A percentile compares a stretch with the other conserved stretches of the same genome.
These are phyloP conservation scores for Stephanodiscus minutulus DNA, from an alignment of 108 stramenopile genomes.

Conservation along the genomic window DNA sequence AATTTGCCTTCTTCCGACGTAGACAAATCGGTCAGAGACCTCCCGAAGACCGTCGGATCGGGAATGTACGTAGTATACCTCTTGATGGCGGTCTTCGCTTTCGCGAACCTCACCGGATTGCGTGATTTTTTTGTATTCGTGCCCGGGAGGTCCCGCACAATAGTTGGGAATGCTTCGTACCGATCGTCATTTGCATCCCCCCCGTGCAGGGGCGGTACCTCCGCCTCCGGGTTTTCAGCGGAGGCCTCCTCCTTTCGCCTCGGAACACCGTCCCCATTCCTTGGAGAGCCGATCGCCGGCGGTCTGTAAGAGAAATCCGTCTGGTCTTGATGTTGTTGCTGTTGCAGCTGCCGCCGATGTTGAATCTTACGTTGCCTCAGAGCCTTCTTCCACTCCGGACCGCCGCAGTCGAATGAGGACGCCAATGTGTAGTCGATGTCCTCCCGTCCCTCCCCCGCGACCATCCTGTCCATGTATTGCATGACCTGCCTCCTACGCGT, in stretches of 20 bases:
- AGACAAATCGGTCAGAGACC: slow-evolving; percentile 59
- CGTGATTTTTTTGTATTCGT: neutral
- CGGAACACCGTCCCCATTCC: slow-evolving; percentile 22
- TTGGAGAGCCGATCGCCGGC: slow-evolving; percentile 40
- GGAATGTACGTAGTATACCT: slow-evolving; percentile 65
- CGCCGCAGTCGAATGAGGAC: slow-evolving; percentile 58
- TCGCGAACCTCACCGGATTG: slow-evolving; percentile 27
- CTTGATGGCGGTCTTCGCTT: slow-evolving; percentile 72
- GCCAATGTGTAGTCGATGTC: slow-evolving; percentile 89
- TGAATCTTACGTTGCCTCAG: slow-evolving; percentile 19
- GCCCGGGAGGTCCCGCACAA: neutral
- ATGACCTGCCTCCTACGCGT: slow-evolving; percentile 72
- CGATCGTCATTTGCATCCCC: slow-evolving; percentile 1
- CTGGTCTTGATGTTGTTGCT: neutral
- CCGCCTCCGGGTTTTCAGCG: slow-evolving; percentile 27
- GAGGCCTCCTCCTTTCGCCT: neutral
- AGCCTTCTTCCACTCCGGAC: slow-evolving; percentile 39
- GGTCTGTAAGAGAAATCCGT: slow-evolving; percentile 18
- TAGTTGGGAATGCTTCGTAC: slow-evolving; percentile 5
- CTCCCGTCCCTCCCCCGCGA: slow-evolving; percentile 70
- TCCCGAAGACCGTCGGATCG: slow-evolving; percentile 72
- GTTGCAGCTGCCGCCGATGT: neutral
- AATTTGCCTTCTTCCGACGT: slow-evolving; percentile 21
- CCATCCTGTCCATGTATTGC: slow-evolving; percentile 83
- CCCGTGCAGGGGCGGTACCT: slow-evolving; percentile 21